Percentiles rank a stretch among this genome's conserved stretches.
These are phyloP conservation scores for Pleurotus ostreatus DNA, from an alignment of 768 basidiomycete species.

Conservation along the genomic window DNA sequence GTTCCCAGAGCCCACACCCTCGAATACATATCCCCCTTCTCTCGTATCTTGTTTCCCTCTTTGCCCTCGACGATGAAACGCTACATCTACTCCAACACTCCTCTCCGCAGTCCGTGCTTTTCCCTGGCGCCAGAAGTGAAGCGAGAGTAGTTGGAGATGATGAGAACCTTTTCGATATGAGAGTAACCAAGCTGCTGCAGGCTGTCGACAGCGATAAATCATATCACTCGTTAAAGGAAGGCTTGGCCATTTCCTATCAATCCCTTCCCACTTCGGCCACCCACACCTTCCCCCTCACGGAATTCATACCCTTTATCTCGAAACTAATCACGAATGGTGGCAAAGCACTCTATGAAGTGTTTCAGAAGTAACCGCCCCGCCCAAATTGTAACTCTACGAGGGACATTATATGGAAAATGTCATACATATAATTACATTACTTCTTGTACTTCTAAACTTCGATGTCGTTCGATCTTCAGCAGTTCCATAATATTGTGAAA, in stretches of 20 bases:
- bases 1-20: conserved; percentile 20
- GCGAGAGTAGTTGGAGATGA: not conserved
- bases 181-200: conserved; percentile 10
- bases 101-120: conserved; percentile 25
- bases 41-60: conserved; percentile 30
- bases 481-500: not conserved
- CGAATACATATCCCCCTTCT: conserved; percentile 31
- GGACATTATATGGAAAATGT: too few relatives aligned
- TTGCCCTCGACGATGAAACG: conserved; percentile 33
- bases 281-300: not conserved
- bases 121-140: conserved; percentile 19
- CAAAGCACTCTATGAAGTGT: conserved; percentile 7
- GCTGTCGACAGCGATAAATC: not conserved
- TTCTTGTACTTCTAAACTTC: conserved; percentile 23
- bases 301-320: conserved; percentile 5
- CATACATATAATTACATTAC: too few relatives aligned
- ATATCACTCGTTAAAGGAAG: conserved; percentile 7
- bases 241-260: conserved; percentile 8
- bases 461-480: conserved; percentile 26
- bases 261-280: not conserved
- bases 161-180: not conserved
- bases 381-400: too few relatives aligned
- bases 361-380: conserved; percentile 43
- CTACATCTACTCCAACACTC: conserved; percentile 30
- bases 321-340: conserved; percentile 3